These are phyloP conservation scores for Penicillium occitanis DNA, from an alignment of 2,329 filamentous ascomycete species.

Conservation along the genomic window DNA sequence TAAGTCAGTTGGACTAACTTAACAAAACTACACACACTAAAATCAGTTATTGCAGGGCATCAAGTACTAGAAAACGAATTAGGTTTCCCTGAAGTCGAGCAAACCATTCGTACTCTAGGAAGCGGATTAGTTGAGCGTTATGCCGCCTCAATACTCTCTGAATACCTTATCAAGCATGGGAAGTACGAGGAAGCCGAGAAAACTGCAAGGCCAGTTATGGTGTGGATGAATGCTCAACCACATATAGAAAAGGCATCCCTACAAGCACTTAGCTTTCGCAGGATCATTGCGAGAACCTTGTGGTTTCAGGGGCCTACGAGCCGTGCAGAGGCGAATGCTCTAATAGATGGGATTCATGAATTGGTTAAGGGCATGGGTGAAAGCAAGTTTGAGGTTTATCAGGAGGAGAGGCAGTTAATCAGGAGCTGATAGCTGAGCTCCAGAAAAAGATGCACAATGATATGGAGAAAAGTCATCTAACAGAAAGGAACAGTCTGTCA, in stretches of 20 bases:
- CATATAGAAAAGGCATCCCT: neutral
- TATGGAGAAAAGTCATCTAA: too few relatives aligned
- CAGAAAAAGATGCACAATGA: neutral
- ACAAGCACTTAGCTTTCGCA: neutral
- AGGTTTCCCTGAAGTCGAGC: too few relatives aligned
- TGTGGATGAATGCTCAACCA: neutral
- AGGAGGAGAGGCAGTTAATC: neutral
- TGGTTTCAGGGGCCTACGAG: neutral
- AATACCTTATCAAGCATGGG: neutral
- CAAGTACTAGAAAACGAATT: too few relatives aligned
- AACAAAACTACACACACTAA: too few relatives aligned
- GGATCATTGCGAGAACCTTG: slow-evolving; percentile 5
- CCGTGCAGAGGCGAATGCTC: neutral
- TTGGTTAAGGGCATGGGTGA: neutral
- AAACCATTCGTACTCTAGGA: too few relatives aligned
- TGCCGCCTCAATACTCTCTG: too few relatives aligned
- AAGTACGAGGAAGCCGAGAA: slow-evolving; percentile 2
- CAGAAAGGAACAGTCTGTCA: too few relatives aligned
- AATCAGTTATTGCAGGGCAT: too few relatives aligned
- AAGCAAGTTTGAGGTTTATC: slow-evolving; percentile 1
- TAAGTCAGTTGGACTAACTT: too few relatives aligned
- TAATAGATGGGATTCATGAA: neutral
- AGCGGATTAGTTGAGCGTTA: too few relatives aligned
- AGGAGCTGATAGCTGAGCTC: slow-evolving; percentile 1
- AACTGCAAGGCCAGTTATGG: neutral